Percentiles rank a stretch among this genome's conserved stretches.
phyloP scores from a whole-genome alignment of 176 grass and related monocot species.

The Avena eriantha region DNA sequence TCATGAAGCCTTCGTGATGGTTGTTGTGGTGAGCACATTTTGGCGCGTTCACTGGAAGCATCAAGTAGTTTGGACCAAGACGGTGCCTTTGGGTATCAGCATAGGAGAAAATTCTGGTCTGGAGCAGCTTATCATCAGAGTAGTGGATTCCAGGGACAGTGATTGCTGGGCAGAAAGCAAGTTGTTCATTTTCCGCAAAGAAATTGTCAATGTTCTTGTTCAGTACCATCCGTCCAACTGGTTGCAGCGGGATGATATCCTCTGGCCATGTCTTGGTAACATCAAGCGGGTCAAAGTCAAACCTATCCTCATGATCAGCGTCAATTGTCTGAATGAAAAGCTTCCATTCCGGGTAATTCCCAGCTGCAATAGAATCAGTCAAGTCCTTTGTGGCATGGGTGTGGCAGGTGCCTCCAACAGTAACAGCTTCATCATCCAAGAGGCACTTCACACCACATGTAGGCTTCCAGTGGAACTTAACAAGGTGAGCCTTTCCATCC shows the following conservation, averaged over 20 bases:
- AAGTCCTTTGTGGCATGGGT: constrained; percentile 92
- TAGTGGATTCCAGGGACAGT: constrained; percentile 87
- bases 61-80: constrained; percentile 84
- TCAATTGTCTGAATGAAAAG: constrained; percentile 85
- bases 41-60: constrained; percentile 86
- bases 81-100: constrained; percentile 92
- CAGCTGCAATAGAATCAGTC: constrained; percentile 74
- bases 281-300: constrained; percentile 86
- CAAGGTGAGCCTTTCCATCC: constrained; percentile 77
- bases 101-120: constrained; percentile 89
- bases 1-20: constrained; percentile 87
- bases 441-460: constrained; percentile 86
- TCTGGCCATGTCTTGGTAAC: constrained; percentile 91
- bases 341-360: constrained; percentile 84
- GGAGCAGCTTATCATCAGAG: constrained; percentile 93
- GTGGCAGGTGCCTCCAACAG: constrained; percentile 76
- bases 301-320: constrained; percentile 71
- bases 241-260: constrained; percentile 82
- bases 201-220: constrained; percentile 95
- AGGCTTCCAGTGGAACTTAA: constrained; percentile 94
- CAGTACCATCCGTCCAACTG: constrained; percentile 84
- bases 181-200: constrained; percentile 82
- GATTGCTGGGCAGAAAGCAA: constrained; percentile 90
- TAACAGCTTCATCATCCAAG: constrained; percentile 81
- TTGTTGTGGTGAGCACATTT: constrained; percentile 91